Base-by-base conservation (phyloP, 2,329 filamentous ascomycete genomes). In the Calonectria crousiana region DNA sequence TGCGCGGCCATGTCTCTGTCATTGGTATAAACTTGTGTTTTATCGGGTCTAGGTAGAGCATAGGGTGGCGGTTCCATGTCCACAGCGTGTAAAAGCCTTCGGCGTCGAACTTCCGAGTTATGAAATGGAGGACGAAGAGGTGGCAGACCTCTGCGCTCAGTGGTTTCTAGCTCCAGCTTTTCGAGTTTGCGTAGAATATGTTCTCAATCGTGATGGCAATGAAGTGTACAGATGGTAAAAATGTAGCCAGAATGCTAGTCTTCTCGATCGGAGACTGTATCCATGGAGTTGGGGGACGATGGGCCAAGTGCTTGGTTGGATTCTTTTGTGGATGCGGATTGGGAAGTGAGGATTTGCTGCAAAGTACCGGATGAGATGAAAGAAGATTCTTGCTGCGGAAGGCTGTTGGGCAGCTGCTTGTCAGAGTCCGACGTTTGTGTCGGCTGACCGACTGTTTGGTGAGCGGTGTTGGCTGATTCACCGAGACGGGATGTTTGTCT, bases 371-470 rank as follows among this genome's bases (percentile, higher is more conserved):
- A 8, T 3, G 23, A 34, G 41, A 23, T 62, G 26, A 38, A 5
- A 23, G 18, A 41, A 11, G n/a, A 26, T 66, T 60, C 18, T 2
- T 18, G 30, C 26, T 36, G 32, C 16, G 14, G 64, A 6, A 20
- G 26, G 41, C 53, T 26, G 64, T 30, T n/a, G 26, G 41, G 26
- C 69, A 52, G 41, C 60, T 72, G 62, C 38, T 58, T 51, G 30
- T 16, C 69, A 44, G 20, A 2, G 41, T 44, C 58, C 32, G 52
- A 20, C 6, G 41, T 62, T 44, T 34, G 13, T 16, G 64, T 44
- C 38, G 34, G 32, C 69, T 67, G 62, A 41, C 66, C 13, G 52
- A n/a, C 28, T 23, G 14, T 58, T 44, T 34, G 56, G 10, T 38
- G 23, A 30, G 32, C n/a, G 3, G 49, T 38, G 20, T 28, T 32